phyloP scores from a whole-genome alignment of 331 rosid species.

The Rhamnella rubrinervis region DNA sequence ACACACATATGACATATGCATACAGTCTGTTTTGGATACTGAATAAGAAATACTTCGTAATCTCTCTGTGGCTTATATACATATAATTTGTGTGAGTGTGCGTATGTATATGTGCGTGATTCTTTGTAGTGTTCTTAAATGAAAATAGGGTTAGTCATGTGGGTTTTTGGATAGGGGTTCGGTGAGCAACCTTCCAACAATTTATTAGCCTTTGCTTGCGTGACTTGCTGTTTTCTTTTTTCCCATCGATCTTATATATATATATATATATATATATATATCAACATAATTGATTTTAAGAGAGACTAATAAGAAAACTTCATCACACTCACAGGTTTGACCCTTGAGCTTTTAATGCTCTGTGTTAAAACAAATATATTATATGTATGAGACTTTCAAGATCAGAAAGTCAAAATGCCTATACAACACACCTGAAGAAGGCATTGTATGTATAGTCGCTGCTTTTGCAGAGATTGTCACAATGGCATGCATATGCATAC shows the following conservation, averaged over 20 bases:
- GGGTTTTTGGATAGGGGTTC: slow-evolving; percentile 51
- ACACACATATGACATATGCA: slow-evolving; percentile 3
- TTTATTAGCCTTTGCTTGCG: slow-evolving; percentile 42
- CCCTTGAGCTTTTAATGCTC: slow-evolving; percentile 25
- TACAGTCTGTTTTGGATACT: slow-evolving; percentile 17
- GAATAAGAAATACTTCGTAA: too few species aligned
- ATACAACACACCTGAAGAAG: slow-evolving; percentile 8
- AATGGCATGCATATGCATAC: background rate
- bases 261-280: slow-evolving; percentile 20
- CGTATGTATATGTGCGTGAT: too few species aligned
- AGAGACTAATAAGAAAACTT: slow-evolving; percentile 7
- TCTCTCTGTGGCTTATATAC: too few species aligned
- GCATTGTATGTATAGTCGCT: background rate
- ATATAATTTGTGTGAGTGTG: too few species aligned
- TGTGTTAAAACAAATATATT: background rate
- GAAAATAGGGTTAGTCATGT: slow-evolving; percentile 39
- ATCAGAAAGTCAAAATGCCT: slow-evolving; percentile 14
- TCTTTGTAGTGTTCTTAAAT: slow-evolving; percentile 10
- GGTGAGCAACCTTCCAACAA: slow-evolving; percentile 66
- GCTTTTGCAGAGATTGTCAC: background rate
- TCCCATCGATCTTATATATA: slow-evolving; percentile 9
- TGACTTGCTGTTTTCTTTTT: slow-evolving; percentile 3
- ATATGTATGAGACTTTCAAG: too few species aligned
- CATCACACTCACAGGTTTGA: slow-evolving; percentile 46
- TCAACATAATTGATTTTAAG: slow-evolving; percentile 17